Evolutionary conservation across 768 basidiomycete species (phyloP).

Genomic region (Rhodotorula sphaerocarpa): DNA sequence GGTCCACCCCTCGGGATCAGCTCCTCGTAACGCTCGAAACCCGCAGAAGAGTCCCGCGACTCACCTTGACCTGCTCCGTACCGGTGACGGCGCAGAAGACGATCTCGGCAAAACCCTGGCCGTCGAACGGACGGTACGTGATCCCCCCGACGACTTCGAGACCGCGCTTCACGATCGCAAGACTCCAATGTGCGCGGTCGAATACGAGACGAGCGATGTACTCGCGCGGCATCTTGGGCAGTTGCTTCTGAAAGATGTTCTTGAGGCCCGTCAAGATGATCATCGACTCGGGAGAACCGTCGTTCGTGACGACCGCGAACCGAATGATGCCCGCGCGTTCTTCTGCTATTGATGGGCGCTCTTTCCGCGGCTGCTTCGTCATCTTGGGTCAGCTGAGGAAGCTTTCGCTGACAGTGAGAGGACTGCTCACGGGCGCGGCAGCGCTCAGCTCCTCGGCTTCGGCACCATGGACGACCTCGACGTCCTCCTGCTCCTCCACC

Average conservation of each 20-base stretch:
- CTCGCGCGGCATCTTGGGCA: slow-evolving; percentile 98
- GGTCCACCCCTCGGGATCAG: no score
- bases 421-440: slow-evolving; percentile 7
- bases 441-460: slow-evolving; percentile 19
- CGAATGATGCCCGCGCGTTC: slow-evolving; percentile 72
- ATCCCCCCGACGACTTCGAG: slow-evolving; percentile 96
- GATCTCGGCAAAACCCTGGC: slow-evolving; percentile 91
- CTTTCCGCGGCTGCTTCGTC: slow-evolving; percentile 39
- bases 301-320: slow-evolving; percentile 75
- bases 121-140: slow-evolving; percentile 90
- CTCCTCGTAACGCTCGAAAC: no score
- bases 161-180: slow-evolving; percentile 91
- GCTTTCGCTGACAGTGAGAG: neutral
- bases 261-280: slow-evolving; percentile 90
- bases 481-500: slow-evolving; percentile 25
- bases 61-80: slow-evolving; percentile 92
- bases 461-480: slow-evolving; percentile 22
- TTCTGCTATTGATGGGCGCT: slow-evolving; percentile 72
- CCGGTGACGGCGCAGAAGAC: slow-evolving; percentile 97
- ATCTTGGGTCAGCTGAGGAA: neutral
- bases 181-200: slow-evolving; percentile 79
- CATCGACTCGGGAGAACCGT: slow-evolving; percentile 61
- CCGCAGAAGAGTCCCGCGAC: slow-evolving; percentile 20
- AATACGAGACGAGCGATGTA: slow-evolving; percentile 94
- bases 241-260: slow-evolving; percentile 89